These are phyloP conservation scores for Neonectria coccinea DNA, from an alignment of 2,329 filamentous ascomycete species.

Conservation along the genomic window DNA sequence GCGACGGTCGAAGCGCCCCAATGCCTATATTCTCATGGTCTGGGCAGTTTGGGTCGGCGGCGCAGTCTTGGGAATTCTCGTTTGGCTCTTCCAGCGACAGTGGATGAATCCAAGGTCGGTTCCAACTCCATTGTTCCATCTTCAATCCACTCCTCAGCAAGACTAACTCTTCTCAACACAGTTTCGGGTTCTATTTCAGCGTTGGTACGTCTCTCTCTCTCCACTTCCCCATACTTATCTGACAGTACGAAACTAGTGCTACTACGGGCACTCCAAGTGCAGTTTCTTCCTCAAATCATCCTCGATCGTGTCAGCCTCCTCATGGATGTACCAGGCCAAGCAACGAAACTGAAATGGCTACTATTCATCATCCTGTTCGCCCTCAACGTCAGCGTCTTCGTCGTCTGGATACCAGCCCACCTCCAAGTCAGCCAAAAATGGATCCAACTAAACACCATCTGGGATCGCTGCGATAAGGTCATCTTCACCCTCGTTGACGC, in stretches of 20 bases:
- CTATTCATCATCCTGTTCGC: slow-evolving; percentile 58
- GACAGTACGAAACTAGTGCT: slow-evolving; percentile 20
- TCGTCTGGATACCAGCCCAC: slow-evolving; percentile 66
- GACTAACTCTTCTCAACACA: not conserved
- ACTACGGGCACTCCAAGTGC: slow-evolving; percentile 58
- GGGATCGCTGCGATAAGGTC: slow-evolving; percentile 65
- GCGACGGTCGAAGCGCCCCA: slow-evolving; percentile 31
- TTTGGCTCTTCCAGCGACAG: slow-evolving; percentile 42
- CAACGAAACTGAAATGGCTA: slow-evolving; percentile 56
- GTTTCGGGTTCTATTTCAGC: slow-evolving; percentile 42
- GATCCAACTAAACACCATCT: slow-evolving; percentile 60
- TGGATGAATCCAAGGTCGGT: slow-evolving; percentile 41
- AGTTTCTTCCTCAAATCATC: slow-evolving; percentile 65
- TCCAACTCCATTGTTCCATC: not conserved
- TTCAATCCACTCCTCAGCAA: fast-evolving
- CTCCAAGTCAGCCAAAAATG: slow-evolving; percentile 56
- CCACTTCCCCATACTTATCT: not conserved
- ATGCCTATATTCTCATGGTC: slow-evolving; percentile 37
- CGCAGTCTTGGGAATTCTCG: slow-evolving; percentile 36
- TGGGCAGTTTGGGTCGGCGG: slow-evolving; percentile 43
- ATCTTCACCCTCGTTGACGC: slow-evolving; percentile 63
- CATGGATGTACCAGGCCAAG: slow-evolving; percentile 53
- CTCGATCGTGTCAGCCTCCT: slow-evolving; percentile 64
- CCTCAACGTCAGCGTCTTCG: slow-evolving; percentile 65
- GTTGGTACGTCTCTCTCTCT: slow-evolving; percentile 28